Conservation (phyloP, 495 filamentous ascomycete genomes). For the Xylaria intraflava region DNA sequence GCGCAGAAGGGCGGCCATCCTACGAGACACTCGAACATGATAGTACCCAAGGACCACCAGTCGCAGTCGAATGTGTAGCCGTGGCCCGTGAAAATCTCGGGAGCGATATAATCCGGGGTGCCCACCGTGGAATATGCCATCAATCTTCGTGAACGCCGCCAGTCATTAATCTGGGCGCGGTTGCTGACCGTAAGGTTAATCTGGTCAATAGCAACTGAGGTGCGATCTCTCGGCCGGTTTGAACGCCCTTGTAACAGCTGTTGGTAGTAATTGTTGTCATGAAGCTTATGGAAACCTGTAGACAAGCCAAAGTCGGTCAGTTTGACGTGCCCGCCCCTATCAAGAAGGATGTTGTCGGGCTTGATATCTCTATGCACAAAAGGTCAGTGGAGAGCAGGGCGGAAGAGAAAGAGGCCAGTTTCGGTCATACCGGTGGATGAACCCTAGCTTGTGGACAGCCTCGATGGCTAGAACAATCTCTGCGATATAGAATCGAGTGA, state of each 20-base stretch:
- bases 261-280: constrained; percentile 97
- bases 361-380: constrained; percentile 77
- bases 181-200: constrained; percentile 98
- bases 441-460: constrained; percentile 93
- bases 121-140: constrained; percentile 98
- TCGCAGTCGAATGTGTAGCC: constrained; percentile 95
- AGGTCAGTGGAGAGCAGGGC: constrained; percentile 7
- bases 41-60: constrained; percentile 98
- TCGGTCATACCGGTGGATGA: constrained; percentile 83
- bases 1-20: constrained; percentile 99
- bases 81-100: constrained; percentile 94
- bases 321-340: constrained; percentile 94
- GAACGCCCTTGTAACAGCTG: constrained; percentile 81
- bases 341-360: constrained; percentile 95
- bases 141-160: constrained; percentile 87
- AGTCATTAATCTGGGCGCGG: constrained; percentile 93
- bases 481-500: constrained; percentile 98
- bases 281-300: constrained; percentile 94
- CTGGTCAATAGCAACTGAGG: constrained; percentile 91
- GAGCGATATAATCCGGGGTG: constrained; percentile 97
- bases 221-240: constrained; percentile 68
- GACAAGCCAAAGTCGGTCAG: constrained; percentile 97
- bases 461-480: constrained; percentile 97
- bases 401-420: background rate
- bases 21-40: constrained; percentile 99